phyloP scores from a whole-genome alignment of 2,329 filamentous ascomycete species.

The Elsinoe fawcettii region DNA sequence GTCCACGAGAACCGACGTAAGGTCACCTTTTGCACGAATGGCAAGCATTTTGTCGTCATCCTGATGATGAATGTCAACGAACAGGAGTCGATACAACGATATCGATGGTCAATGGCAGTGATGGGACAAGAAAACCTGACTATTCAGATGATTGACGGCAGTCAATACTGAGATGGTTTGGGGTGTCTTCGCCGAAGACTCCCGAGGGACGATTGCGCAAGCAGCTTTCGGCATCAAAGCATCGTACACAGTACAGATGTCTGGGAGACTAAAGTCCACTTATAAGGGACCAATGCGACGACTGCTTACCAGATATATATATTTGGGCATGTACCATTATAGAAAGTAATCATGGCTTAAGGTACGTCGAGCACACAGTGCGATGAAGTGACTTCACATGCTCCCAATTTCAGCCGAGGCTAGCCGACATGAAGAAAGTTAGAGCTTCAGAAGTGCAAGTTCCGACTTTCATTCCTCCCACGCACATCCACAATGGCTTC shows the following conservation, averaged over 20 bases:
- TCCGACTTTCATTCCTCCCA: not conserved
- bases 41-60: constrained; percentile 7
- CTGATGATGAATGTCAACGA: not conserved
- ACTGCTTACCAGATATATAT: no score
- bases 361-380: no score
- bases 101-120: no score
- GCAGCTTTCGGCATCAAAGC: no score
- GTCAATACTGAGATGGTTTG: not conserved
- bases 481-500: constrained; percentile 10
- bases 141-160: no score
- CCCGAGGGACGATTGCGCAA: not conserved
- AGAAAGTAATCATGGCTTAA: no score
- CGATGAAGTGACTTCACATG: not conserved
- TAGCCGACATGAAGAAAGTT: not conserved
- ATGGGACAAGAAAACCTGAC: no score
- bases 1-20: not conserved
- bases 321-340: no score
- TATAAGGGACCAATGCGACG: no score
- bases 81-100: no score
- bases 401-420: constrained; percentile 2
- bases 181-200: not conserved
- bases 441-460: not conserved
- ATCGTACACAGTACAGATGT: no score
- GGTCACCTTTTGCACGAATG: constrained; percentile 10
- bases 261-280: no score